Evolutionary conservation across 371 early-diverging fungal genomes (phyloP), one percentile per base, ranked within the genome.

Genomic region (Haplosporangium sp.): DNA sequence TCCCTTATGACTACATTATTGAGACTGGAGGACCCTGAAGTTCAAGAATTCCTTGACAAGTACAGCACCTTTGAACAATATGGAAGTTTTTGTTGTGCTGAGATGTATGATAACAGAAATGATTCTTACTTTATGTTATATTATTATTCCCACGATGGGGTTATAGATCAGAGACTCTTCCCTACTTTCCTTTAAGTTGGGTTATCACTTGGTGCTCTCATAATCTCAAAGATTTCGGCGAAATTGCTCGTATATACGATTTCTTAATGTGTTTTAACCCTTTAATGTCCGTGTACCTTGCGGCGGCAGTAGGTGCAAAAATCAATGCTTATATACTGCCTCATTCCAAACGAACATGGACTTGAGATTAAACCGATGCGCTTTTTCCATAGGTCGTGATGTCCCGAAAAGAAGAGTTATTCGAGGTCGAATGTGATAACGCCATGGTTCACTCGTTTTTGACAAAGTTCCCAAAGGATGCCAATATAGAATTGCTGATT

Each of bases 141-240:
- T 9, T 2, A 11, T 34, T 4, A 5, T 20, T 58, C 13, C 44
- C 44, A 7, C 15, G 40, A n/a, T 27, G 27, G 27, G 27, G 27
- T 27, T 27, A 44, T 72, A 88, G 89, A 56, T 84, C 91, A 9
- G 86, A 87, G 20, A 88, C 93, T 6, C 85, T 91, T n/a, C 94
- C 95, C 2, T 94, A 91, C 74, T 96, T 94, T 72, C 88, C 89
- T 45, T 84, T 96, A 42, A 91, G 92, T 66, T 95, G 95, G 95
- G 88, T 96, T 9, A 85, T 96, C 56, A 94, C 96, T 15, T 96
- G 96, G 96, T 93, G 90, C 76, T 90, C 93, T 38, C 96, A 96
- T 76, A 92, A 95, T 67, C 58, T 96, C 4, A 72, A 83, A 39
- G 86, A 86, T 72, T 82, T 93, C 35, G 76, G 69, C 15, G 83